phyloP scores from a whole-genome alignment of 352 stramenopile genomes.

The Phytophthora crassamura region DNA sequence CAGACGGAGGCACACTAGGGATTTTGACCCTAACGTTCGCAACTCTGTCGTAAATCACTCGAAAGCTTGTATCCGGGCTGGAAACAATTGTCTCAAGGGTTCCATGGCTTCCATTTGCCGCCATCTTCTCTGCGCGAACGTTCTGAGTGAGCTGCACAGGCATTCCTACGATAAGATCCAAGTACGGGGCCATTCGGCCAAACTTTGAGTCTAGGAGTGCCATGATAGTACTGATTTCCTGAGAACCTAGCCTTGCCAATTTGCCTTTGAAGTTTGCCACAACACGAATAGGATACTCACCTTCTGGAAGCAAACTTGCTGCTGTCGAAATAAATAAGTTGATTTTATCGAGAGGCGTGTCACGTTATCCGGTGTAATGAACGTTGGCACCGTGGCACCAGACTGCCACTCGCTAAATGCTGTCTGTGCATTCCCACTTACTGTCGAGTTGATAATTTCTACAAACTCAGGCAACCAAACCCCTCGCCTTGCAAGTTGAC shows the following conservation, averaged over 20 bases:
- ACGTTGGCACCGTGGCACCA: not conserved
- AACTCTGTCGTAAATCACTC: constrained; percentile 8
- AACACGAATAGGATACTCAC: too few relatives aligned
- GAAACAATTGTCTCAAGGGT: constrained; percentile 6
- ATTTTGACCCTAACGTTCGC: constrained; percentile 1
- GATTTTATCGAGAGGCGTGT: constrained; percentile 1
- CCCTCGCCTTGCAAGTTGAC: not conserved
- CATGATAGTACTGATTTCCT: not conserved
- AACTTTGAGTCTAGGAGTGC: constrained; percentile 8
- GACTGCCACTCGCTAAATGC: not conserved
- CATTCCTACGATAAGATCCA: too few relatives aligned
- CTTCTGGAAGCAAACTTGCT: not conserved
- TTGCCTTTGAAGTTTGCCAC: too few relatives aligned
- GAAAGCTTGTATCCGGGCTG: constrained; percentile 1
- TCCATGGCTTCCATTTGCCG: constrained; percentile 20
- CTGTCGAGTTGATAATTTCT: not conserved
- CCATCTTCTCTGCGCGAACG: constrained; percentile 1
- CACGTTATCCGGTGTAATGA: too few relatives aligned
- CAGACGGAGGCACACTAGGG: not conserved
- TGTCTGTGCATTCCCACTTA: not conserved
- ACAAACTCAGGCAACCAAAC: constrained; percentile 7
- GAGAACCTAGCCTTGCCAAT: not conserved
- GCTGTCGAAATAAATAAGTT: constrained; percentile 2
- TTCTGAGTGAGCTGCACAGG: constrained; percentile 12
- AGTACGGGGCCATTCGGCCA: constrained; percentile 4